A percentile compares a stretch with the other conserved stretches of the same genome.
Conservation (phyloP, 1,284 basidiomycete genomes). For the Leccinum insolens region DNA sequence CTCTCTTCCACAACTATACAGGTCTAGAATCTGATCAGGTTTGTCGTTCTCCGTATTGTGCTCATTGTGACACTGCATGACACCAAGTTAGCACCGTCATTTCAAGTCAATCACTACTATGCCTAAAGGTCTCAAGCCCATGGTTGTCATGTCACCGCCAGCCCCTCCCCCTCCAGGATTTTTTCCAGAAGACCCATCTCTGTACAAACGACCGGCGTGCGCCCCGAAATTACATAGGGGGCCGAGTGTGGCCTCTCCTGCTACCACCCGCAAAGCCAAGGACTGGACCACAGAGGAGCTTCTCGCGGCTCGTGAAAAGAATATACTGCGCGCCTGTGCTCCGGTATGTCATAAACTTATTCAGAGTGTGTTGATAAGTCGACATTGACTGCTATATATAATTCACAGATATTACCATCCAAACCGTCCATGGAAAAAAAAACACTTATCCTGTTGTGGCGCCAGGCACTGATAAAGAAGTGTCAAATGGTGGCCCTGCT, state of each 20-base stretch:
- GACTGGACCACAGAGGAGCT: conserved; percentile 2
- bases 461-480: conserved; percentile 1
- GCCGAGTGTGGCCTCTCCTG: neutral
- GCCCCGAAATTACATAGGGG: neutral
- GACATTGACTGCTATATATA: neutral
- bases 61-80: no score
- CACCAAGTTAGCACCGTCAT: neutral
- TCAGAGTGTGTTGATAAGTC: neutral
- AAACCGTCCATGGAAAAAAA: neutral
- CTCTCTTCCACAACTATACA: no score
- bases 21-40: no score
- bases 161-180: conserved; percentile 5
- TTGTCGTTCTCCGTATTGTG: no score
- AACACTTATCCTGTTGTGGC: neutral
- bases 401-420: conserved; percentile 2
- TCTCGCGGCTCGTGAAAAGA: neutral
- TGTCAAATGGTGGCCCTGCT: neutral
- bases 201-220: neutral
- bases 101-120: neutral
- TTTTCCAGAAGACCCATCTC: conserved; percentile 8
- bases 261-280: neutral
- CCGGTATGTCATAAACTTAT: conserved; percentile 2
- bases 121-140: neutral
- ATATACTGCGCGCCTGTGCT: conserved; percentile 2
- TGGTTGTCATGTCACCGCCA: neutral